A percentile compares a stretch with the other conserved stretches of the same genome.
These are phyloP conservation scores for Scheffersomyces stambukii DNA, from an alignment of 1,139 yeast species.

Conservation along the genomic window DNA sequence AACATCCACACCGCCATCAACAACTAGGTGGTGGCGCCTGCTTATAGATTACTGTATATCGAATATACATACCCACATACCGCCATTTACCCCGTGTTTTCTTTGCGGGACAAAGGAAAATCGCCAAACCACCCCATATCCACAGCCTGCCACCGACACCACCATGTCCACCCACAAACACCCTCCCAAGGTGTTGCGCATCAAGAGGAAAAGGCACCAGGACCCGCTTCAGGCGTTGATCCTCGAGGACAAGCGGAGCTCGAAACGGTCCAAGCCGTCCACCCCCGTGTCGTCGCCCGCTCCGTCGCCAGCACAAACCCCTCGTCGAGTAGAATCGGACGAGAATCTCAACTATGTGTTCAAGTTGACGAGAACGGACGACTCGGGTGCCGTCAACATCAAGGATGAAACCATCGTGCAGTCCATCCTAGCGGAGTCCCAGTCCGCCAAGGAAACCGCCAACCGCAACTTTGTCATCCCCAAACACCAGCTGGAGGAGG, in stretches of 20 bases:
- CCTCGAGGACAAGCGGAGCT: conserved; percentile 32
- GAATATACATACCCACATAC: not conserved
- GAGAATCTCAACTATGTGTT: conserved; percentile 36
- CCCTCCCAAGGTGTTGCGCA: conserved; percentile 64
- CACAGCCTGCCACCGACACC: conserved; percentile 1
- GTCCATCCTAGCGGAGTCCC: conserved; percentile 11
- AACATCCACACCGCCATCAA: conserved; percentile 57
- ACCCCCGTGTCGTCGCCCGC: conserved; percentile 25
- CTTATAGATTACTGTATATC: not conserved
- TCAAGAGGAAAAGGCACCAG: conserved; percentile 80
- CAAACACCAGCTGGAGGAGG: conserved; percentile 34
- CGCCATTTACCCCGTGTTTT: too few relatives aligned
- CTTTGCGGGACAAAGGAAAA: not conserved
- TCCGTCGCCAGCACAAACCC: conserved; percentile 18
- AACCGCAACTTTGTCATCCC: conserved; percentile 34
- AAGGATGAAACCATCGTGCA: conserved; percentile 18
- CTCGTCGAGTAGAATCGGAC: conserved; percentile 9
- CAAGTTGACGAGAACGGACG: conserved; percentile 63
- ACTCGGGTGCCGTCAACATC: conserved; percentile 15
- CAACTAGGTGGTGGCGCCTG: conserved; percentile 7
- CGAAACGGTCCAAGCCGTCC: conserved; percentile 43
- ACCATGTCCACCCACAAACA: conserved; percentile 7
- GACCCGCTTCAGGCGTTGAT: conserved; percentile 82
- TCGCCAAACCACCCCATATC: not conserved
- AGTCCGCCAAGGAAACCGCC: conserved; percentile 4